Percentiles rank a stretch among this genome's conserved stretches.
phyloP scores from a whole-genome alignment of 2,329 filamentous ascomycete species.

The Fusarium sp. region DNA sequence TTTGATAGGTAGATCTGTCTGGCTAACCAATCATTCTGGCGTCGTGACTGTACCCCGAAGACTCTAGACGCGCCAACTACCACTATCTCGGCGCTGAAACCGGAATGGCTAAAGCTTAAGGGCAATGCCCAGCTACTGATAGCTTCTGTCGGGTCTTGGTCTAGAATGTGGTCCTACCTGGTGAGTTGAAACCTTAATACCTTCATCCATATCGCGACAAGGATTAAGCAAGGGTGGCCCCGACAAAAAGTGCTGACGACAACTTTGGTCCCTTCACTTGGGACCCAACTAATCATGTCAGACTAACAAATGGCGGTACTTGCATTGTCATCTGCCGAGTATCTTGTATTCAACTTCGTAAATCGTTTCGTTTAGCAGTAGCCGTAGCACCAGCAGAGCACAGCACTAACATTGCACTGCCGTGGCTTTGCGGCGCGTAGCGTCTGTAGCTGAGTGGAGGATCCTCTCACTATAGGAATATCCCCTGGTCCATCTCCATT shows the following conservation, averaged over 20 bases:
- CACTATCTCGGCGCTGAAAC: conserved; percentile 8
- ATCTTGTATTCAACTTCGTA: conserved; percentile 17
- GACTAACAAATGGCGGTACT: conserved; percentile 28
- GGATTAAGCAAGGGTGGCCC: conserved; percentile 29
- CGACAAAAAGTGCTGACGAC: conserved; percentile 23
- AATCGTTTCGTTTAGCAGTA: not conserved
- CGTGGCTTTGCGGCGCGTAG: conserved; percentile 30
- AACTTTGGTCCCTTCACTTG: conserved; percentile 12
- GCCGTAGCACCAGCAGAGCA: not conserved
- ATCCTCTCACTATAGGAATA: conserved; percentile 24
- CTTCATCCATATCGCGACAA: not conserved
- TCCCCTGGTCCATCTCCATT: conserved; percentile 23
- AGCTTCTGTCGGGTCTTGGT: conserved; percentile 1
- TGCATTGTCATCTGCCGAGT: conserved; percentile 29
- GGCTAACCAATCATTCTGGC: conserved; percentile 11
- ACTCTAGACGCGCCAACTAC: not conserved
- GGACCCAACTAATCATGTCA: not conserved
- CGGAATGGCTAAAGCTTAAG: conserved; percentile 1
- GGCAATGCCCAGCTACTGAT: not conserved
- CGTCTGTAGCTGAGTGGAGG: conserved; percentile 19
- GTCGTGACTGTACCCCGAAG: not conserved
- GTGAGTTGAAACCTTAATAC: conserved; percentile 38
- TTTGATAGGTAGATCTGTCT: not conserved
- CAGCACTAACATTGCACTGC: not conserved
- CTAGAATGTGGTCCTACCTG: conserved; percentile 29